phyloP scores from a whole-genome alignment of 2,329 filamentous ascomycete genomes.

The Xylariaceae sp. region DNA sequence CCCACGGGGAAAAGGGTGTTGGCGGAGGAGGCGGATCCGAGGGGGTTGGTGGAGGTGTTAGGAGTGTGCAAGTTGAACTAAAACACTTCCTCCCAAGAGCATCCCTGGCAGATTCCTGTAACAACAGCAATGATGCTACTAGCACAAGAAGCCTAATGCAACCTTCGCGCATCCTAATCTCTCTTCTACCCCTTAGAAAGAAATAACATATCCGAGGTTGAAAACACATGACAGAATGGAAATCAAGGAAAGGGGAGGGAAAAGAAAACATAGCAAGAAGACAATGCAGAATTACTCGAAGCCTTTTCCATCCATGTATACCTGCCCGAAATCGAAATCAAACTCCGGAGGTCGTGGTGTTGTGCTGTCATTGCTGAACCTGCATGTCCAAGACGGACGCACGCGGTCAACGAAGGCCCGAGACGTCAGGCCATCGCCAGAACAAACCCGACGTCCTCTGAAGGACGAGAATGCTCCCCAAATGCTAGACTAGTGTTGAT shows the following conservation, averaged over 20 bases:
- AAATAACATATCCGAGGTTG: slow-evolving; percentile 18
- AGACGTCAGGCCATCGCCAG: slow-evolving; percentile 16
- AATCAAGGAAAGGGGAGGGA: slow-evolving; percentile 6
- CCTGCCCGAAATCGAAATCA: slow-evolving; percentile 28
- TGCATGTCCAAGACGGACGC: slow-evolving; percentile 28
- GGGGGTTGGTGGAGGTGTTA: slow-evolving; percentile 19
- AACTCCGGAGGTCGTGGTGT: slow-evolving; percentile 32
- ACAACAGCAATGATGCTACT: slow-evolving; percentile 21
- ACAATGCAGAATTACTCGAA: slow-evolving; percentile 29
- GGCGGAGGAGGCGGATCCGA: slow-evolving; percentile 27
- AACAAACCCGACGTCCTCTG: slow-evolving; percentile 19
- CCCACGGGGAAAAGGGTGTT: slow-evolving; percentile 26
- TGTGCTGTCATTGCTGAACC: slow-evolving; percentile 30
- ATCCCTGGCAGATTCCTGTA: slow-evolving; percentile 21
- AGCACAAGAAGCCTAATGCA: slow-evolving; percentile 21
- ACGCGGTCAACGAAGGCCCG: slow-evolving; percentile 22
- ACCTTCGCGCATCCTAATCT: slow-evolving; percentile 21
- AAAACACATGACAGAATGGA: slow-evolving; percentile 10
- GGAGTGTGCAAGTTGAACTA: slow-evolving; percentile 19
- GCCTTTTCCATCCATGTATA: slow-evolving; percentile 34
- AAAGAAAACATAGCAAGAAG: slow-evolving; percentile 20
- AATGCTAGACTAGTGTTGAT: slow-evolving; percentile 25
- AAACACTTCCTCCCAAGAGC: slow-evolving; percentile 24
- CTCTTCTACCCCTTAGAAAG: slow-evolving; percentile 13
- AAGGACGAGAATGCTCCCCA: slow-evolving; percentile 22